Percentiles rank a stretch among this genome's conserved stretches.
Evolutionary conservation across 495 filamentous ascomycete genomes (phyloP).

Genomic region (Amniculicola lignicola): DNA sequence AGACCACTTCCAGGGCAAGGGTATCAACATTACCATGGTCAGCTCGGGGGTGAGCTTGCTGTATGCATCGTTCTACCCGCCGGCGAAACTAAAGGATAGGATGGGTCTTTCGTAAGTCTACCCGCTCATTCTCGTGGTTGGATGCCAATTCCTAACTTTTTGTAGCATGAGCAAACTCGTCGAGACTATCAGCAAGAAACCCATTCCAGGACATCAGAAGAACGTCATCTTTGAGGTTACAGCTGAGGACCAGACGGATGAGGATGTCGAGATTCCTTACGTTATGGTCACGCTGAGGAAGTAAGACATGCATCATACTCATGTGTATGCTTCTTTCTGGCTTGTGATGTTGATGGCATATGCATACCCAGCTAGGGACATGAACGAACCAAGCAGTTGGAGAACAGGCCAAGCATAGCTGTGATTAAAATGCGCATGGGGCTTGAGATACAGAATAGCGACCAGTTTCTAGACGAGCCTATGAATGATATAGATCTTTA

Average conservation of each 20-base stretch:
- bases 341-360: slow-evolving; percentile 2
- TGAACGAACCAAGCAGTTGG: too few species aligned
- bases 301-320: slow-evolving; percentile 24
- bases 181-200: slow-evolving; percentile 85
- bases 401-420: too few species aligned
- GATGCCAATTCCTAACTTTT: slow-evolving; percentile 24
- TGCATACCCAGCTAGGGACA: too few species aligned
- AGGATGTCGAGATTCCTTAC: slow-evolving; percentile 97
- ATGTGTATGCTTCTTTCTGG: too few species aligned
- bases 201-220: slow-evolving; percentile 84
- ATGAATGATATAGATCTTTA: too few species aligned
- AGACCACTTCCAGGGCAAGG: slow-evolving; percentile 71
- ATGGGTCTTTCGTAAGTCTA: slow-evolving; percentile 61
- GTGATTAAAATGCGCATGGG: too few species aligned
- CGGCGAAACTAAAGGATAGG: slow-evolving; percentile 81
- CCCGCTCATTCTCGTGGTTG: background rate
- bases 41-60: slow-evolving; percentile 93
- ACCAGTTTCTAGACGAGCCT: too few species aligned
- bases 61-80: slow-evolving; percentile 95
- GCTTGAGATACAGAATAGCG: too few species aligned
- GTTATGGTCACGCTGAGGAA: slow-evolving; percentile 75
- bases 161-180: slow-evolving; percentile 79
- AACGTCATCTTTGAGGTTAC: slow-evolving; percentile 97
- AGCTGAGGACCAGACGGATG: slow-evolving; percentile 80
- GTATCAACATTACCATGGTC: slow-evolving; percentile 84